Evolutionary conservation across 1,284 basidiomycete species (phyloP).

Genomic region (Mycena sp.): DNA sequence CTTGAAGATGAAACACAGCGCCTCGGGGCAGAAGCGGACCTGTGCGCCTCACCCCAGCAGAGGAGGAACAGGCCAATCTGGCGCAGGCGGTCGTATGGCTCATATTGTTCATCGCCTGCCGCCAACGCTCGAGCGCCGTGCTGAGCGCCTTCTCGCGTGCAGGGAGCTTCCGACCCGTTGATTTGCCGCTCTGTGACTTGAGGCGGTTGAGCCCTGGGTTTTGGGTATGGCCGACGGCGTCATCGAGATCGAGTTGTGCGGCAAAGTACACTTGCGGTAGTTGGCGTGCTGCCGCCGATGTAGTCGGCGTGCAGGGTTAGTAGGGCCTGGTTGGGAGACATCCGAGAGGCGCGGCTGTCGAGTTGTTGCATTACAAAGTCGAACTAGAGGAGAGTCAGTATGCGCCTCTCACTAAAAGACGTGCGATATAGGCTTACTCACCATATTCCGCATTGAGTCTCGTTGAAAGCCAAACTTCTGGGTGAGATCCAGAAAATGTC

Average conservation of each 20-base stretch:
- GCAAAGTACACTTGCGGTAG: conserved; percentile 99
- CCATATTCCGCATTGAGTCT: conserved; percentile 93
- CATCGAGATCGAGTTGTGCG: conserved; percentile 98
- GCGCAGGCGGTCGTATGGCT: conserved; percentile 97
- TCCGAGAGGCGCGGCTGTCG: conserved; percentile 95
- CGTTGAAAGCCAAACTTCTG: conserved; percentile 99
- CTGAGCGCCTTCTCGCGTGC: conserved; percentile 86
- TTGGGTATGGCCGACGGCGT: conserved; percentile 93
- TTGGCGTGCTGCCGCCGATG: conserved; percentile 98
- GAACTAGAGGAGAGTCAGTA: conserved; percentile 62
- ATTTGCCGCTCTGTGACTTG: conserved; percentile 65
- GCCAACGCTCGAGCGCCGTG: conserved; percentile 92
- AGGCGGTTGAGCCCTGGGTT: conserved; percentile 91
- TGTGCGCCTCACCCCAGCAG: conserved; percentile 99
- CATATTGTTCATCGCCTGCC: conserved; percentile 99
- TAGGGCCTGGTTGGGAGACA: conserved; percentile 96
- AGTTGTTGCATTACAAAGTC: conserved; percentile 99
- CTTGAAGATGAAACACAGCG: conserved; percentile 61
- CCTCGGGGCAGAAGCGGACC: conserved; percentile 98
- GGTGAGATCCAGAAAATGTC: conserved; percentile 96
- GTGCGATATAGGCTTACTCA: conserved; percentile 46
- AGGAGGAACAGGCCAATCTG: conserved; percentile 97
- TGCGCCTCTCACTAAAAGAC: neutral
- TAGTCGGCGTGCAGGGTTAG: conserved; percentile 98
- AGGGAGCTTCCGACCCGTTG: conserved; percentile 3